A percentile compares a stretch with the other conserved stretches of the same genome.
Conservation (phyloP, 2,329 filamentous ascomycete species). For the Bipolaris victoriae region DNA sequence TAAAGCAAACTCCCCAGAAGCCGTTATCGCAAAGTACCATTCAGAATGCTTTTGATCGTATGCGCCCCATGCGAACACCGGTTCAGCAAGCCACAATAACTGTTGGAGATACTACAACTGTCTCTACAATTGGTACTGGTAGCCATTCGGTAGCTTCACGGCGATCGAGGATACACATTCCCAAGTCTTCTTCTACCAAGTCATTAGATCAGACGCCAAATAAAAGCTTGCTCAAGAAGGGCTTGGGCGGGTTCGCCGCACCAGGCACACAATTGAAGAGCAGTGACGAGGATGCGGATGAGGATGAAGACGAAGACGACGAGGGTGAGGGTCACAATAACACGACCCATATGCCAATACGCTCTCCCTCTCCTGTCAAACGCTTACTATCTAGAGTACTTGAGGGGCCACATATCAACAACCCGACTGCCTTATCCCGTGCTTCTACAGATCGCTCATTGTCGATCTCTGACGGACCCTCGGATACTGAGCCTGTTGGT, state of each 20-base stretch:
- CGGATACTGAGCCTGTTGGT: constrained; percentile 8
- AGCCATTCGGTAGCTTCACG: constrained; percentile 56
- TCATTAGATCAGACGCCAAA: constrained; percentile 38
- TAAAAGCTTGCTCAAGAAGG: constrained; percentile 50
- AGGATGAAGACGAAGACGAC: constrained; percentile 16
- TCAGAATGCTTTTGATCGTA: constrained; percentile 68
- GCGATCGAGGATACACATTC: constrained; percentile 52
- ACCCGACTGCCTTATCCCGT: constrained; percentile 25
- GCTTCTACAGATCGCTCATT: constrained; percentile 6
- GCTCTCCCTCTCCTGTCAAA: constrained; percentile 26
- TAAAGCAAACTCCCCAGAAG: constrained; percentile 41
- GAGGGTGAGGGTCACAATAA: constrained; percentile 16
- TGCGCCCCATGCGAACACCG: constrained; percentile 67
- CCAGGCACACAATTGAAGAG: constrained; percentile 55
- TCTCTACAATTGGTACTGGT: constrained; percentile 65
- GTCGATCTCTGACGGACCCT: constrained; percentile 4
- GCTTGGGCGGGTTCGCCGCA: constrained; percentile 61
- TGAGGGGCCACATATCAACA: constrained; percentile 24
- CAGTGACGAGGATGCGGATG: constrained; percentile 27
- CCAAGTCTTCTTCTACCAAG: constrained; percentile 44
- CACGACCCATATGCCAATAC: constrained; percentile 21
- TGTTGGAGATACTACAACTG: constrained; percentile 71
- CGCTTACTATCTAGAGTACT: constrained; percentile 13
- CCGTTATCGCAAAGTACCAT: constrained; percentile 52
- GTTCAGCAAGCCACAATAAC: constrained; percentile 75